These are phyloP conservation scores for Jamesozyma jinghongensis DNA, from an alignment of 805 yeast species.

Conservation along the genomic window DNA sequence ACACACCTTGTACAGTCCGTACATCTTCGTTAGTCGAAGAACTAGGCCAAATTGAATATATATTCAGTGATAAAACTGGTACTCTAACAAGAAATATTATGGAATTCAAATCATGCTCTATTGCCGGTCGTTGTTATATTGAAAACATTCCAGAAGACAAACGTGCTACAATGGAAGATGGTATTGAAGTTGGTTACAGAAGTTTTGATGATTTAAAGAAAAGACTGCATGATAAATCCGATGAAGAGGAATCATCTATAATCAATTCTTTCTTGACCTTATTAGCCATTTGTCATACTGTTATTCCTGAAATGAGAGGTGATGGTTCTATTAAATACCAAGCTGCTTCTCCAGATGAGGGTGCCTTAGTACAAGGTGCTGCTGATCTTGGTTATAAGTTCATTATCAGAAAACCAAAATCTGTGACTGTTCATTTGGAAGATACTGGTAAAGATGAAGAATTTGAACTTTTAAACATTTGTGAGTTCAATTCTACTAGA, in stretches of 20 bases:
- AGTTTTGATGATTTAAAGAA: slow-evolving; percentile 54
- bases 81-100: slow-evolving; percentile 91
- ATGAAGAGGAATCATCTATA: slow-evolving; percentile 37
- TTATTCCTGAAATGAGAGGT: slow-evolving; percentile 76
- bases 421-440: slow-evolving; percentile 55
- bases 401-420: slow-evolving; percentile 73
- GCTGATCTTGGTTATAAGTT: slow-evolving; percentile 81
- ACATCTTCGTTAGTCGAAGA: slow-evolving; percentile 96
- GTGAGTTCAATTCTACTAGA: slow-evolving; percentile 96
- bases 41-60: slow-evolving; percentile 91
- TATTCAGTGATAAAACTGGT: slow-evolving; percentile 96
- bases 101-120: slow-evolving; percentile 92
- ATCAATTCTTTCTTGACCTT: slow-evolving; percentile 75
- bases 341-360: slow-evolving; percentile 99
- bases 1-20: slow-evolving; percentile 90
- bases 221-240: slow-evolving; percentile 34
- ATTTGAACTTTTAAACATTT: slow-evolving; percentile 77
- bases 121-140: slow-evolving; percentile 86
- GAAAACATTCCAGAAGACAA: slow-evolving; percentile 88
- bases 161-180: slow-evolving; percentile 61
- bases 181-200: slow-evolving; percentile 71
- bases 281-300: slow-evolving; percentile 92
- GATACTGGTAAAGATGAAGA: slow-evolving; percentile 42
- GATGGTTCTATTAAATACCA: slow-evolving; percentile 75
- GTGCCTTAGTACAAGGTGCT: slow-evolving; percentile 96